A percentile compares a stretch with the other conserved stretches of the same genome.
Conservation (phyloP, 768 basidiomycete species). For the Guyanaporus albipodus region DNA sequence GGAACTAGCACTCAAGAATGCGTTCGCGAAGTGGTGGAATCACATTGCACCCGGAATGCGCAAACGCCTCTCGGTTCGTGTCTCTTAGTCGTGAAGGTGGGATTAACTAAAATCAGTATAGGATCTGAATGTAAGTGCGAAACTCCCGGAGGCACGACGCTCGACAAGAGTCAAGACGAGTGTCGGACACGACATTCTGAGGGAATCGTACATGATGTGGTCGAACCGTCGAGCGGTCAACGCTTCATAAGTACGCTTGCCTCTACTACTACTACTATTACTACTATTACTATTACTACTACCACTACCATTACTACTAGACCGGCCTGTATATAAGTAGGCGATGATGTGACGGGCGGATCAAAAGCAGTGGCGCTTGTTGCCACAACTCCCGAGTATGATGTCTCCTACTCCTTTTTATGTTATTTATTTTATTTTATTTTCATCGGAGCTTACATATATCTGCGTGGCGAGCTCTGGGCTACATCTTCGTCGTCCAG, state of each 20-base stretch:
- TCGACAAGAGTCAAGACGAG: conserved; percentile 66
- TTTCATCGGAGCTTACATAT: conserved; percentile 3
- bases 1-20: conserved; percentile 75
- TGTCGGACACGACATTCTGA: conserved; percentile 56
- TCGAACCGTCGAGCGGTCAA: conserved; percentile 70
- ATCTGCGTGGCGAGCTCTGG: neutral
- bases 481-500: neutral
- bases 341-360: too few relatives aligned
- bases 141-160: conserved; percentile 74
- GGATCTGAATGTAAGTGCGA: conserved; percentile 69
- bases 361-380: too few relatives aligned
- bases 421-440: neutral
- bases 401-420: neutral
- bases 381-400: too few relatives aligned
- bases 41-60: conserved; percentile 78
- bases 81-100: neutral
- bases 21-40: conserved; percentile 78
- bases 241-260: too few relatives aligned
- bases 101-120: conserved; percentile 25
- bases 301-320: too few relatives aligned
- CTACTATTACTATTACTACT: too few relatives aligned
- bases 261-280: too few relatives aligned
- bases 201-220: conserved; percentile 89
- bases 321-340: too few relatives aligned
- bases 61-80: conserved; percentile 70